Base-by-base conservation (phyloP, 495 filamentous ascomycete species). In the Apodospora peruviana region DNA sequence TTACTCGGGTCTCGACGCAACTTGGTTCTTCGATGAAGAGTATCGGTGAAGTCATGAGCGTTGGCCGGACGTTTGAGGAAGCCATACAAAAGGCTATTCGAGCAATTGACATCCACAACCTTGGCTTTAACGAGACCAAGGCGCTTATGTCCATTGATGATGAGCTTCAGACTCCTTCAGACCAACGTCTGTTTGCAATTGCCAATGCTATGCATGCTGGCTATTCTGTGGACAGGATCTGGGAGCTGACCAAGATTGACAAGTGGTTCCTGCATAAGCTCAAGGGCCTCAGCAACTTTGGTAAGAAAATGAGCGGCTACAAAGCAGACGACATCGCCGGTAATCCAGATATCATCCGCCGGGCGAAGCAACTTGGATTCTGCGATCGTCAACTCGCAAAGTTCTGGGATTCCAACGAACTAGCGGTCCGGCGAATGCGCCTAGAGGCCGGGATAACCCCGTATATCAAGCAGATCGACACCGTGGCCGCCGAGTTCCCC, bases 21-120 rank as follows among this genome's bases (percentile, higher is more conserved):
- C 83, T 98, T 5, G 89, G 87, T 27, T 97, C 93, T 7, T 96
- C 93, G 12, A 98, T 98, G 93, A 98, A 98, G 86, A 95, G 89
- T 76, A 90, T 98, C 38, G 93, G 93, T 58, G 93, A 98, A 65
- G 93, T 98, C 47, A 97, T 98, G 93, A 90, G 86, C 58, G 96
- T 98, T 59, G 93, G 93, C 48, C 75, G 93, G 53, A 94, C 89
- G 0, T 98, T 98, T 50, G 93, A 98, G 68, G 93, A 98, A 70
- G 93, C 93, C 12, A 96, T 98, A 29, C 93, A 98, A 62, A 98
- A 98, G 65, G 93, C 93, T 20, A 98, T 98, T 58, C 82, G 93
- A 24, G 84, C 89, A 19, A 88, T 97, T 47, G 93, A 98, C 66
- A 91, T 85, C 74, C 82, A 91, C 72, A 98, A 98, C 59, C 77